Evolutionary conservation across 2,329 filamentous ascomycete species (phyloP), one percentile per base, ranked within the genome.

Genomic region (Colletotrichum lupini): DNA sequence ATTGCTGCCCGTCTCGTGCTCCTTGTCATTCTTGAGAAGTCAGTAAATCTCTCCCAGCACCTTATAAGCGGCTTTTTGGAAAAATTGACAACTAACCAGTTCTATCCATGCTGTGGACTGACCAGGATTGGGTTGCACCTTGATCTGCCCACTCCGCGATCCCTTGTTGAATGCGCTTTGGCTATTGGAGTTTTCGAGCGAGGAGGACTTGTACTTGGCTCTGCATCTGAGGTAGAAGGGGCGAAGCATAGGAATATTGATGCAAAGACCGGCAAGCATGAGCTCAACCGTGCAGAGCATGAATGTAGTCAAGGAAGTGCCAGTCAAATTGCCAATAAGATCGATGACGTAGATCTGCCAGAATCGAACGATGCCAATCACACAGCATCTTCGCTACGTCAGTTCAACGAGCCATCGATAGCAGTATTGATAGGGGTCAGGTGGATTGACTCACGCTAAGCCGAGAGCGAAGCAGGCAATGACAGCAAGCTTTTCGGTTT

Each of bases 231-330:
- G 75, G 69, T 80, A 83, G 64, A 84, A 79, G 2, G 83, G 79
- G 49, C 82, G 79, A 5, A 85, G 77, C 83, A 85, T 85, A 2
- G 83, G 83, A 60, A 85, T 79, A 72, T 82, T 84, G 64, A 84
- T 81, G 72, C 83, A 85, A 9, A 85, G 76, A 68, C 85, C 83
- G 49, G 81, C 83, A 5, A 85, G 78, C 63, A 82, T 83, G 0
- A 83, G 82, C 66, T 85, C 83, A 28, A 84, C 77, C 53, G 79
- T 80, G 73, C 83, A 83, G 67, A 83, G 82, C 69, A 85, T 82
- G 52, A 83, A 76, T 0, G 82, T 82, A 14, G 81, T 81, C 12
- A 82, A 77, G 81, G 84, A 84, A 30, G 83, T 84, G 2, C 79
- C 82, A 0, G 83, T 84, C 30, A 85, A 73, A 70, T 85, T 81